Evolutionary conservation across 192 early-diverging fungal genomes (phyloP).

Genomic region (Rhizophagus clarus): DNA sequence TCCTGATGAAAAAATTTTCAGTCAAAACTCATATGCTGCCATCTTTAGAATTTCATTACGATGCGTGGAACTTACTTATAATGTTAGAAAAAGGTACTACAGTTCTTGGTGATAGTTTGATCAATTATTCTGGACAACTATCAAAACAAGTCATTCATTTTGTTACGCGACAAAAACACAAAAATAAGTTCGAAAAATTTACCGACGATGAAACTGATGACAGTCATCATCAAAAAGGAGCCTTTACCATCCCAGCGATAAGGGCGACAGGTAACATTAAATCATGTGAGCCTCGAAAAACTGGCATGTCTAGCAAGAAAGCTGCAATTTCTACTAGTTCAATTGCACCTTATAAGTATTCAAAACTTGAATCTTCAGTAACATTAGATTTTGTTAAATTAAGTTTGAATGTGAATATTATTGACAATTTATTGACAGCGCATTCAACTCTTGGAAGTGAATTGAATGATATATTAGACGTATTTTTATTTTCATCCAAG

Average conservation of each 20-base stretch:
- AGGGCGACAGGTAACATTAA: slow-evolving; percentile 46
- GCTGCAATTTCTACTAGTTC: slow-evolving; percentile 18
- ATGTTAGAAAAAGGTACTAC: slow-evolving; percentile 35
- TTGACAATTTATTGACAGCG: slow-evolving; percentile 80
- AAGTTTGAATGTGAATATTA: slow-evolving; percentile 63
- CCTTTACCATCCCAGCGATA: slow-evolving; percentile 60
- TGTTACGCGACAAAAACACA: slow-evolving; percentile 39
- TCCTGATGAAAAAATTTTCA: slow-evolving; percentile 57
- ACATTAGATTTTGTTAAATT: slow-evolving; percentile 57
- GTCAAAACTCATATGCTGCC: slow-evolving; percentile 67
- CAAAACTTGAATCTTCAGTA: slow-evolving; percentile 52
- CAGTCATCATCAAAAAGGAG: slow-evolving; percentile 39
- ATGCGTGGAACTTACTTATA: slow-evolving; percentile 54
- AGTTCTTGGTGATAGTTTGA: background rate
- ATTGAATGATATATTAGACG: slow-evolving; percentile 73
- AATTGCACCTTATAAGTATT: slow-evolving; percentile 32
- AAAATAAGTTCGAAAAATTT: slow-evolving; percentile 30
- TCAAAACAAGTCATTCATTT: slow-evolving; percentile 58
- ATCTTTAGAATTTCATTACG: slow-evolving; percentile 62
- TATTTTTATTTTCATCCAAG: slow-evolving; percentile 55
- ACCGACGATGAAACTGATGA: slow-evolving; percentile 28
- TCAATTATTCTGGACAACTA: slow-evolving; percentile 51
- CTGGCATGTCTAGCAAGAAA: slow-evolving; percentile 22
- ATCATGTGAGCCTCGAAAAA: slow-evolving; percentile 39
- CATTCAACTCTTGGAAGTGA: slow-evolving; percentile 75